phyloP scores from a whole-genome alignment of 2,329 filamentous ascomycete genomes.

The Pyricularia grisea region DNA sequence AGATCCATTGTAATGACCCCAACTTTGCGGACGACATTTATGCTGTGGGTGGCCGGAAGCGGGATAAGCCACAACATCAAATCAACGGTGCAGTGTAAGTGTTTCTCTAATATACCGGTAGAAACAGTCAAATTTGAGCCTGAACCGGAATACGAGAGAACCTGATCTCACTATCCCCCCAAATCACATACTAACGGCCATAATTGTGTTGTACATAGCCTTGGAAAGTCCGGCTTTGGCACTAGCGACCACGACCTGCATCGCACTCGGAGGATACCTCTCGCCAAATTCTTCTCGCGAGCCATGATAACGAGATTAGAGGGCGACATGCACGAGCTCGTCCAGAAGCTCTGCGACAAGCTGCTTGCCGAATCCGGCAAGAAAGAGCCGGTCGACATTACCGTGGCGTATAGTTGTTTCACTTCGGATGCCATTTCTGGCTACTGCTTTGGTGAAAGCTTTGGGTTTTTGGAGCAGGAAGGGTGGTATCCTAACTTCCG shows the following conservation, averaged over 20 bases:
- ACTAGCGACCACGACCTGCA: slow-evolving; percentile 13
- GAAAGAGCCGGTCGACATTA: slow-evolving; percentile 5
- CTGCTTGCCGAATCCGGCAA: slow-evolving; percentile 4
- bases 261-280: slow-evolving; percentile 12
- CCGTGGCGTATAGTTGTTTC: slow-evolving; percentile 10
- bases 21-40: slow-evolving; percentile 17
- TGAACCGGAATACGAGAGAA: background rate
- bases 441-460: slow-evolving; percentile 15
- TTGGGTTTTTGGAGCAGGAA: slow-evolving; percentile 12
- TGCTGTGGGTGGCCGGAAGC: slow-evolving; percentile 7
- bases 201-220: slow-evolving; percentile 2
- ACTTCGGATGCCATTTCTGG: slow-evolving; percentile 19
- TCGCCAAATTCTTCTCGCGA: slow-evolving; percentile 15
- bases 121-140: too few relatives aligned
- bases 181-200: background rate
- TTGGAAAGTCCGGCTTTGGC: slow-evolving; percentile 8
- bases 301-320: slow-evolving; percentile 12
- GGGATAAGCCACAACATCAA: slow-evolving; percentile 5
- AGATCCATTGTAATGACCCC: slow-evolving; percentile 18
- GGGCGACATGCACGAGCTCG: slow-evolving; percentile 8
- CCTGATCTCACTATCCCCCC: background rate
- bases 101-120: background rate
- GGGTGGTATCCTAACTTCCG: slow-evolving; percentile 22
- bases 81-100: background rate
- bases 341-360: slow-evolving; percentile 10